Conservation (phyloP, 345 rosid species). For the Gynandropsis gynandra region DNA sequence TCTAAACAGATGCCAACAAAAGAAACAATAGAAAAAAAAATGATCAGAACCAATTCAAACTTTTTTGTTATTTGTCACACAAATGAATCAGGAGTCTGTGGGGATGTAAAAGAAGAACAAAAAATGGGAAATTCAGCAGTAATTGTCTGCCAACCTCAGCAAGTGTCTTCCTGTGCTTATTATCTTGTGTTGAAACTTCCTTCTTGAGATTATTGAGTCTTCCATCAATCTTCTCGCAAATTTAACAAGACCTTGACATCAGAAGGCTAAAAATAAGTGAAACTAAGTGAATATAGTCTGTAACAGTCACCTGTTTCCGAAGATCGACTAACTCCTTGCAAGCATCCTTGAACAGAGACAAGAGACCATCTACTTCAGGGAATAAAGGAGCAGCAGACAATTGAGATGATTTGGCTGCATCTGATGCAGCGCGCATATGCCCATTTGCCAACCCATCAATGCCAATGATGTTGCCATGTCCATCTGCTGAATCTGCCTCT, state of each 20-base stretch:
- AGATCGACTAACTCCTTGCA: constrained; percentile 87
- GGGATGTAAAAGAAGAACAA: background rate
- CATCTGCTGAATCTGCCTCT: too few species aligned
- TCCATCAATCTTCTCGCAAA: constrained; percentile 68
- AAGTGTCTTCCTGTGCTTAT: constrained; percentile 89
- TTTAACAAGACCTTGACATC: constrained; percentile 10
- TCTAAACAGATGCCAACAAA: constrained; percentile 33
- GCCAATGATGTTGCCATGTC: too few species aligned
- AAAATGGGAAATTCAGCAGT: background rate
- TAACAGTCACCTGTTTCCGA: constrained; percentile 56
- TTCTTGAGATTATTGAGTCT: constrained; percentile 78
- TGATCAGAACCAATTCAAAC: background rate
- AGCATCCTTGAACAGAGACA: constrained; percentile 82
- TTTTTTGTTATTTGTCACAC: constrained; percentile 4
- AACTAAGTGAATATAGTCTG: background rate
- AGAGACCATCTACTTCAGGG: constrained; percentile 89
- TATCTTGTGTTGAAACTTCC: constrained; percentile 86
- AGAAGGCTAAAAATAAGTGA: constrained; percentile 12
- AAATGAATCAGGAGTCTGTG: constrained; percentile 1
- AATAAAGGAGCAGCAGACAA: constrained; percentile 61
- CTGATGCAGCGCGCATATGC: constrained; percentile 49
- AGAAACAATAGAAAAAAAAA: background rate
- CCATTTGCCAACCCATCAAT: constrained; percentile 21
- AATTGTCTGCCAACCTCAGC: constrained; percentile 59
- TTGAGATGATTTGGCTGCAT: constrained; percentile 44